phyloP scores from a whole-genome alignment of 2,329 filamentous ascomycete genomes.

The Pyrenophora graminea region DNA sequence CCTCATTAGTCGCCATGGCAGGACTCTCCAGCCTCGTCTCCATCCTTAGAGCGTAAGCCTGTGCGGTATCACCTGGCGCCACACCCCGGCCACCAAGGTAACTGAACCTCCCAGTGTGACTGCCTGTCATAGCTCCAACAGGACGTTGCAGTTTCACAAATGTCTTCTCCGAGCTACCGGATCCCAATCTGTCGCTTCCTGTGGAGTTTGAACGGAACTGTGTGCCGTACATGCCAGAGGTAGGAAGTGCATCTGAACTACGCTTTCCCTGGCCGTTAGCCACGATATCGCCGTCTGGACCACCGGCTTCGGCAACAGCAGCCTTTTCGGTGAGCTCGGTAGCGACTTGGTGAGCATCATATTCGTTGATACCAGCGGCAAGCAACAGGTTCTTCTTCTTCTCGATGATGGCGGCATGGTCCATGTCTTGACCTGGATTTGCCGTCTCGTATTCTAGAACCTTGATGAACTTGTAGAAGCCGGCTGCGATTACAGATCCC shows the following conservation, averaged over 20 bases:
- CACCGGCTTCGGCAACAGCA: constrained; percentile 1
- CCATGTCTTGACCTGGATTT: constrained; percentile 37
- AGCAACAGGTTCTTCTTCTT: constrained; percentile 17
- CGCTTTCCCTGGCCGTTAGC: constrained; percentile 17
- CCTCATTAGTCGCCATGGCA: constrained; percentile 20
- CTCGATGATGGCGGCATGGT: constrained; percentile 16
- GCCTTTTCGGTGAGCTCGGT: constrained; percentile 21
- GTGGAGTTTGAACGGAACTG: constrained; percentile 12
- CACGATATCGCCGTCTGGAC: constrained; percentile 10
- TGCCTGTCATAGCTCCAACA: constrained; percentile 7
- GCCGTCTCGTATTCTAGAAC: constrained; percentile 39
- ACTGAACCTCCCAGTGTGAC: constrained; percentile 20
- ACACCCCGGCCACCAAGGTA: constrained; percentile 20
- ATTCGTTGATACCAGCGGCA: constrained; percentile 24
- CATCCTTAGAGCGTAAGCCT: constrained; percentile 3
- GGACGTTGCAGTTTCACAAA: constrained; percentile 13
- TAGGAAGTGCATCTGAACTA: constrained; percentile 3
- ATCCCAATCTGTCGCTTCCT: constrained; percentile 9
- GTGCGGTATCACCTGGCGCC: constrained; percentile 4
- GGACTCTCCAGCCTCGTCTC: constrained; percentile 16
- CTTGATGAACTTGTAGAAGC: constrained; percentile 54
- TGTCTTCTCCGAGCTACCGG: constrained; percentile 9
- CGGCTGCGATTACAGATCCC: constrained; percentile 50
- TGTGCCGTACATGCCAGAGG: constrained; percentile 12
- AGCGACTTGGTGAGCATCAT: constrained; percentile 19